Evolutionary conservation across 2,329 filamentous ascomycete species (phyloP).

Genomic region (Periconia sp.): DNA sequence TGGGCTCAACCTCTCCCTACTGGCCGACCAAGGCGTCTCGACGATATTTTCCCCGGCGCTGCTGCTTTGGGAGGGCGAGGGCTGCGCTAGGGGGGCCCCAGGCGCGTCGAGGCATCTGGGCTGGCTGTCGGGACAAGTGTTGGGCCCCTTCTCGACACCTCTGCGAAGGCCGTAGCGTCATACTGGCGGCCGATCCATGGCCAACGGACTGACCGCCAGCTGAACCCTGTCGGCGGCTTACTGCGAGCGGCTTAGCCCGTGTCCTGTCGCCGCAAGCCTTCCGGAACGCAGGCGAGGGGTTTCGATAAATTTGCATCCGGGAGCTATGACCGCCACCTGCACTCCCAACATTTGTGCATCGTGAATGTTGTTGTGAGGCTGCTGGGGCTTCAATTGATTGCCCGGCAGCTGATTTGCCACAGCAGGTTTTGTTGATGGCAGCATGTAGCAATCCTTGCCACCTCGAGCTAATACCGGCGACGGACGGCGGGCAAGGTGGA

Average conservation of each 20-base stretch:
- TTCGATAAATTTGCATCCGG: slow-evolving; percentile 23
- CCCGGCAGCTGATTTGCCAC: background rate
- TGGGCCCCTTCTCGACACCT: slow-evolving; percentile 14
- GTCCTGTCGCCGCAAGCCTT: slow-evolving; percentile 13
- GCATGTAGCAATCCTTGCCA: slow-evolving; percentile 8
- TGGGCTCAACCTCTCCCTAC: too few species aligned
- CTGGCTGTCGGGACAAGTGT: slow-evolving; percentile 11
- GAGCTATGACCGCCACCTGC: slow-evolving; percentile 29
- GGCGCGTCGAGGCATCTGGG: too few species aligned
- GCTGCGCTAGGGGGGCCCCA: too few species aligned
- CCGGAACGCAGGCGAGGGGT: slow-evolving; percentile 14
- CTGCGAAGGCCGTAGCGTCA: slow-evolving; percentile 14
- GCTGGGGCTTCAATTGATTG: slow-evolving; percentile 14
- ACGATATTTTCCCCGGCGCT: too few species aligned
- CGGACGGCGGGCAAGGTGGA: slow-evolving; percentile 5
- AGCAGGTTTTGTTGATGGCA: slow-evolving; percentile 6
- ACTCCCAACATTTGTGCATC: slow-evolving; percentile 36
- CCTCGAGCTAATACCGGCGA: slow-evolving; percentile 1
- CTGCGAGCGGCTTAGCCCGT: slow-evolving; percentile 15
- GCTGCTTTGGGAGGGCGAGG: too few species aligned
- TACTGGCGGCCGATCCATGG: slow-evolving; percentile 14
- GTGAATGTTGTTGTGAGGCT: slow-evolving; percentile 12
- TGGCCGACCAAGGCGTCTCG: too few species aligned
- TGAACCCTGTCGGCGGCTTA: slow-evolving; percentile 13
- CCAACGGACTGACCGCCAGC: slow-evolving; percentile 22